These are phyloP conservation scores for Mytilinidion resinicola DNA, from an alignment of 495 filamentous ascomycete genomes.

Conservation along the genomic window DNA sequence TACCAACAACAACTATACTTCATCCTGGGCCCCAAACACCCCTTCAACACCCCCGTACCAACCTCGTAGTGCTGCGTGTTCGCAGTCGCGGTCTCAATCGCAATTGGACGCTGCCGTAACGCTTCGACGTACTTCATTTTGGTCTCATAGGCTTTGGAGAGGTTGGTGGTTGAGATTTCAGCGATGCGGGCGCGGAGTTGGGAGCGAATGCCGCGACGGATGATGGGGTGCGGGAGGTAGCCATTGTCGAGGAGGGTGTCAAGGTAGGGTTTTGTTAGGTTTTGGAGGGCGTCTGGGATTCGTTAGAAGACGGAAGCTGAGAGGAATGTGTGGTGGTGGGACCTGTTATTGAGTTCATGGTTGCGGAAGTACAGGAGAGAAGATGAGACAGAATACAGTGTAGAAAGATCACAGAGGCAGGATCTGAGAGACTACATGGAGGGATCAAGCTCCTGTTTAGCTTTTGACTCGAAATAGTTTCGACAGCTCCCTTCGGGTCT, in stretches of 20 bases:
- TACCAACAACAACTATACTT: slow-evolving; percentile 60
- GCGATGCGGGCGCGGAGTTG: slow-evolving; percentile 49
- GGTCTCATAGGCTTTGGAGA: slow-evolving; percentile 41
- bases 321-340: no score
- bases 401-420: no score
- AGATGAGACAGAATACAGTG: no score
- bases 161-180: slow-evolving; percentile 42
- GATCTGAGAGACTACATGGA: no score
- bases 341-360: no score
- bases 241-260: slow-evolving; percentile 48
- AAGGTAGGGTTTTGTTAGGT: background rate
- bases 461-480: no score
- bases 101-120: slow-evolving; percentile 51
- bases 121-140: slow-evolving; percentile 54
- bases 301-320: no score
- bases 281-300: no score
- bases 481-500: no score
- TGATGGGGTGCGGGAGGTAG: slow-evolving; percentile 51
- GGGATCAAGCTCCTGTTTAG: no score
- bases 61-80: slow-evolving; percentile 67
- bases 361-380: no score
- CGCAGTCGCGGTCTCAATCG: slow-evolving; percentile 53
- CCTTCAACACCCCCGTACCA: slow-evolving; percentile 50
- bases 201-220: slow-evolving; percentile 51
- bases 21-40: slow-evolving; percentile 55